Evolutionary conservation across 352 stramenopile species (phyloP), one percentile per base, ranked within the genome.

Genomic region (Pseudoperonospora humuli): DNA sequence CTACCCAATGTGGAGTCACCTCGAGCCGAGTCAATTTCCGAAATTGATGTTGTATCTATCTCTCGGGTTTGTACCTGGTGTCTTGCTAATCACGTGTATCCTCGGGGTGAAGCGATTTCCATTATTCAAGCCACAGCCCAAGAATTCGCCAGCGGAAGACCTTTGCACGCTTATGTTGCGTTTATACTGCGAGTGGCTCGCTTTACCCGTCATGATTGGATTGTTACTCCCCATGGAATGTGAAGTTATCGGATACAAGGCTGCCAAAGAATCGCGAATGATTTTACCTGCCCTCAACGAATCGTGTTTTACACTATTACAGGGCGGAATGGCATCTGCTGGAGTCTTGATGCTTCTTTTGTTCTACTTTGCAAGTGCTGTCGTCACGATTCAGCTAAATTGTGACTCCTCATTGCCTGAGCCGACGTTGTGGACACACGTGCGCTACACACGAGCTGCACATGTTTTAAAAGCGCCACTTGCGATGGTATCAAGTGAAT

Each of bases 61-160:
- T n/a, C n/a, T n/a, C n/a, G n/a, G n/a, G n/a, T n/a, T n/a, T n/a
- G n/a, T n/a, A n/a, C n/a, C n/a, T n/a, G n/a, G n/a, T n/a, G n/a
- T n/a, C n/a, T n/a, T n/a, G n/a, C n/a, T n/a, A n/a, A n/a, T n/a
- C n/a, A n/a, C n/a, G n/a, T n/a, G n/a, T n/a, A n/a, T n/a, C n/a
- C n/a, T n/a, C n/a, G n/a, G n/a, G n/a, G n/a, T n/a, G n/a, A n/a
- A n/a, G n/a, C n/a, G n/a, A n/a, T n/a, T n/a, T n/a, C n/a, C n/a
- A n/a, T n/a, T n/a, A 18, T 85, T 85, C 46, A 85, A 85, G 39
- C 68, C 72, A 0, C 70, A 85, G 39, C 70, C 70, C 0, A 67
- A 54, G 33, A 45, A 23, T 2, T 53, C 57, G n/a, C 64, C 66
- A 4, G 21, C 45, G 14, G 75, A 87, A 54, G 68, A 82, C 27